A percentile compares a stretch with the other conserved stretches of the same genome.
phyloP scores from a whole-genome alignment of 2,329 filamentous ascomycete genomes.

The Aspergillus alliaceus region DNA sequence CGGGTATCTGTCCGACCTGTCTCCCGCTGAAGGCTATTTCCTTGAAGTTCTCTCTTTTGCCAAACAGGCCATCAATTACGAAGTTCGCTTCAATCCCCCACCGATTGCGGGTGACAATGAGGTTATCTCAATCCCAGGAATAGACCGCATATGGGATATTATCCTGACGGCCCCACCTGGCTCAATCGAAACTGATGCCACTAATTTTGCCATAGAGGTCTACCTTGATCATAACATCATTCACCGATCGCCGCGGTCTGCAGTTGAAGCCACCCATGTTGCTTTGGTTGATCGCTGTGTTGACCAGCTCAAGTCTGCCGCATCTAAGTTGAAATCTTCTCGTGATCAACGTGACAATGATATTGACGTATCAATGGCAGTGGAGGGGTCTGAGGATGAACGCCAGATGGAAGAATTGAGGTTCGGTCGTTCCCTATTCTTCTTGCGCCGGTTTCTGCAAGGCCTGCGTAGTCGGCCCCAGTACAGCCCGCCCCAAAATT shows the following conservation, averaged over 20 bases:
- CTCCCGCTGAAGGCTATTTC: constrained; percentile 37
- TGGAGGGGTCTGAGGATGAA: constrained; percentile 51
- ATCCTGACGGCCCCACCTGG: constrained; percentile 67
- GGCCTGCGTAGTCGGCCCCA: constrained; percentile 54
- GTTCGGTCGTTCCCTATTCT: constrained; percentile 68
- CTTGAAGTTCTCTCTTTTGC: constrained; percentile 43
- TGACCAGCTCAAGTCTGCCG: constrained; percentile 65
- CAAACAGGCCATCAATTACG: constrained; percentile 43
- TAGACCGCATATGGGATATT: constrained; percentile 80
- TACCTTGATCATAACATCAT: constrained; percentile 61
- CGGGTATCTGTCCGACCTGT: constrained; percentile 41
- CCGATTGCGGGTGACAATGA: constrained; percentile 42
- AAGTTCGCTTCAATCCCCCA: constrained; percentile 60
- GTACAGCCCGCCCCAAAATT: constrained; percentile 61
- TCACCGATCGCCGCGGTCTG: constrained; percentile 43
- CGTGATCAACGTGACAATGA: constrained; percentile 42
- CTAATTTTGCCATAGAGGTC: constrained; percentile 68
- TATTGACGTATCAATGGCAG: constrained; percentile 56
- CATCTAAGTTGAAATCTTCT: constrained; percentile 54
- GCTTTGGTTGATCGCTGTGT: constrained; percentile 73
- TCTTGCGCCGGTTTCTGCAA: constrained; percentile 67
- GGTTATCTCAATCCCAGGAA: constrained; percentile 48
- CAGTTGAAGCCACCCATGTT: constrained; percentile 62
- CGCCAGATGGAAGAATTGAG: constrained; percentile 58
- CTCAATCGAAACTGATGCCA: constrained; percentile 67